Base-by-base conservation (phyloP, 2,329 filamentous ascomycete species). In the Rugonectria rugulosa region DNA sequence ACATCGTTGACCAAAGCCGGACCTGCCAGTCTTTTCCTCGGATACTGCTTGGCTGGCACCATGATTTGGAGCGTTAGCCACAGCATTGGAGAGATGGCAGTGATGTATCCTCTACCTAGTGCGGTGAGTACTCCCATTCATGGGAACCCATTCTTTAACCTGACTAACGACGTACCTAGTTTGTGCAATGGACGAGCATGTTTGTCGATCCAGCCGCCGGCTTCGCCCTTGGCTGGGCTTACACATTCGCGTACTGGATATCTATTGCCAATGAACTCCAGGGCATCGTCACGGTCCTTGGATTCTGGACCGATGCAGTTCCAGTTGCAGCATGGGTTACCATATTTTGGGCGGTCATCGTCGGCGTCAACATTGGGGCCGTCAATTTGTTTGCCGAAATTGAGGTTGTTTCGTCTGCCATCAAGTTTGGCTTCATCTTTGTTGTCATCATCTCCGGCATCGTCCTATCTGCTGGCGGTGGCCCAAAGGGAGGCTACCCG, bases 361-460 rank as follows among this genome's bases (percentile, higher is more conserved):
- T 75, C 12, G 45, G 63, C 3, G 68, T 73, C 41, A 79, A 80
- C 52, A 56, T 80, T 21, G 70, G 73, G 12, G 75, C 72, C 2
- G 78, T 80, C 37, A 73, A 64, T 7, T 55, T 77, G 37, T 80
- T 79, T 50, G 78, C 73, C 4, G 77, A 81, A 55, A 73, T 77
- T 11, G 78, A 81, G 57, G 77, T 79, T 15, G 56, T 76, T 6
- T 69, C 72, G 29, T 76, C 75, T 6, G 69, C 70, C 2, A 75
- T 80, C 62, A 81, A 81, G 56, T 78, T 80, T 31, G 70, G 73
- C 27, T 79, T 77, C 76, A 79, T 80, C 48, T 73, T 80, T 49
- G 71, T 79, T 20, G 75, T 79, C 59, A 79, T 81, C 59, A 73
- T 79, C 41, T 76, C 75, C 14, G 67, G 76, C 56, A 67, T 72